A percentile compares a stretch with the other conserved stretches of the same genome.
Evolutionary conservation across 2,329 filamentous ascomycete genomes (phyloP).

Genomic region (Phyllosticta citrichinensis): DNA sequence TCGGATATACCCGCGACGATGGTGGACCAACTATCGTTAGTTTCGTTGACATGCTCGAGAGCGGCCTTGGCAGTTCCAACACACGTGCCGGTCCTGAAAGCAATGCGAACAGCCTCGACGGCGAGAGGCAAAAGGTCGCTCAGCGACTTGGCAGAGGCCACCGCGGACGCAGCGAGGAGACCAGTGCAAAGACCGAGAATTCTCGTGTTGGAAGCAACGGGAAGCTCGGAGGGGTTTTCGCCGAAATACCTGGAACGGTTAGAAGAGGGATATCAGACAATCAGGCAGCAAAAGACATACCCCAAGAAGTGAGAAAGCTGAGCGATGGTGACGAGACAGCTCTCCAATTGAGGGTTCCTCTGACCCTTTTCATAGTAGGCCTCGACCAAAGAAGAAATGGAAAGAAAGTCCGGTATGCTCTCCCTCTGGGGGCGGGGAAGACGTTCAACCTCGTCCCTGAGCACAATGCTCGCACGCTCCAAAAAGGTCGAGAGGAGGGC

Average conservation of each 20-base stretch:
- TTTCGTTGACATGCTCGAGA: slow-evolving; percentile 43
- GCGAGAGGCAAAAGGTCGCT: slow-evolving; percentile 52
- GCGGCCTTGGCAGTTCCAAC: slow-evolving; percentile 34
- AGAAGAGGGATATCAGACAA: slow-evolving; percentile 14
- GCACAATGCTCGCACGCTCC: slow-evolving; percentile 45
- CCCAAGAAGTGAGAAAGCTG: slow-evolving; percentile 62
- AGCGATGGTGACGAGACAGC: slow-evolving; percentile 52
- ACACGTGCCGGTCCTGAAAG: slow-evolving; percentile 51
- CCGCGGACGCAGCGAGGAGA: slow-evolving; percentile 57
- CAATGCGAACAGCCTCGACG: slow-evolving; percentile 53
- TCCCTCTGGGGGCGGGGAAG: slow-evolving; percentile 48
- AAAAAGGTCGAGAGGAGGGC: slow-evolving; percentile 54
- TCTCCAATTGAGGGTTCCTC: slow-evolving; percentile 55
- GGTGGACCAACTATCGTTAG: slow-evolving; percentile 56
- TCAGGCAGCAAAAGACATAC: slow-evolving; percentile 35
- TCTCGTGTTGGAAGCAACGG: slow-evolving; percentile 38
- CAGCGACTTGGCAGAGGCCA: slow-evolving; percentile 53
- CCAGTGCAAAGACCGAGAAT: slow-evolving; percentile 60
- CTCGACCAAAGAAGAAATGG: slow-evolving; percentile 54
- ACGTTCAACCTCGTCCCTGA: slow-evolving; percentile 50
- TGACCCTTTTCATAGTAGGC: slow-evolving; percentile 47
- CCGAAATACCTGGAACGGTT: slow-evolving; percentile 32
- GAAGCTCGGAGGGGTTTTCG: slow-evolving; percentile 45
- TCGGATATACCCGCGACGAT: slow-evolving; percentile 50
- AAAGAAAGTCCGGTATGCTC: slow-evolving; percentile 52